phyloP scores from a whole-genome alignment of 2,329 filamentous ascomycete species.

The Fusarium ambrosium region DNA sequence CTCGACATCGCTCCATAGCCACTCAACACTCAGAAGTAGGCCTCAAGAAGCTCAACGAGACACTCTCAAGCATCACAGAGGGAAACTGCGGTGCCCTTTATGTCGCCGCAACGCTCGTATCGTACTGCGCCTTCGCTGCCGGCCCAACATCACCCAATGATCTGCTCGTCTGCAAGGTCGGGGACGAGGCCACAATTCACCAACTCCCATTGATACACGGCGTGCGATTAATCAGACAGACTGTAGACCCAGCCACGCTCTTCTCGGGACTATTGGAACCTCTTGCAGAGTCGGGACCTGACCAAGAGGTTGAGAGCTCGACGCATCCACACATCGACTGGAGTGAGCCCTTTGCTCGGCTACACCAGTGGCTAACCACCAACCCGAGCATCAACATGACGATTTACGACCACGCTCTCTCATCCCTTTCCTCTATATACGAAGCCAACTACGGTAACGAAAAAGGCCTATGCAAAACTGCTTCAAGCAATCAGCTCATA shows the following conservation, averaged over 20 bases:
- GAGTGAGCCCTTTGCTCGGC: neutral
- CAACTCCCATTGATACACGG: slow-evolving; percentile 1
- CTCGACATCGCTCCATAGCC: neutral
- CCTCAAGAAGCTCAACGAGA: neutral
- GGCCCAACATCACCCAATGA: neutral
- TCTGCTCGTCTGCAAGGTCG: slow-evolving; percentile 3
- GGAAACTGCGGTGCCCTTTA: neutral
- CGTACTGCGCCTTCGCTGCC: neutral
- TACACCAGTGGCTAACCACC: neutral
- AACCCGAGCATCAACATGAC: neutral
- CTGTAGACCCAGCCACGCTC: neutral
- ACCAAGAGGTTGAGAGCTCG: neutral
- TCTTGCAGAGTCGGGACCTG: neutral
- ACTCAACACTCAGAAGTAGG: neutral
- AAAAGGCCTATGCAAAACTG: neutral
- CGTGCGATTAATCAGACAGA: neutral
- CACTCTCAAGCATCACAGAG: neutral
- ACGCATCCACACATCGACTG: neutral
- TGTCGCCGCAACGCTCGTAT: neutral
- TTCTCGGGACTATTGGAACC: neutral
- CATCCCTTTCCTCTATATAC: neutral
- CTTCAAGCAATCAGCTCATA: neutral
- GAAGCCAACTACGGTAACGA: neutral
- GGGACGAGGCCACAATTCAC: neutral
- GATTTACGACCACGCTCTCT: neutral